These are phyloP conservation scores for Neurospora sp. DNA, from an alignment of 495 filamentous ascomycete species.

Conservation along the genomic window DNA sequence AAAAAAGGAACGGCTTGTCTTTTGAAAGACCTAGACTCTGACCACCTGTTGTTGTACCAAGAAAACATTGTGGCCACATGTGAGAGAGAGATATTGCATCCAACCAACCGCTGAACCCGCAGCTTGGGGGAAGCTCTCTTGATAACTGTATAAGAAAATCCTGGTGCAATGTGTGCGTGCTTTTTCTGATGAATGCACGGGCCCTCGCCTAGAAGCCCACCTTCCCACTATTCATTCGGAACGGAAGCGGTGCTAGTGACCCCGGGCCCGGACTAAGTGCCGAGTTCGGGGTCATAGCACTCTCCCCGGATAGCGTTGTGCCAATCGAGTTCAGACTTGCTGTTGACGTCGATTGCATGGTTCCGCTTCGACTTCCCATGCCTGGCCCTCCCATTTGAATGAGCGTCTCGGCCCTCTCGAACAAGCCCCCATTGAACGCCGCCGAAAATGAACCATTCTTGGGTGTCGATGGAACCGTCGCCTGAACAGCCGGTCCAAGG, in stretches of 20 bases:
- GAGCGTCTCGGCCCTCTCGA: conserved; percentile 62
- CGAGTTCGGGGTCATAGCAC: conserved; percentile 21
- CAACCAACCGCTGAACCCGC: not conserved
- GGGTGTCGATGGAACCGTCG: conserved; percentile 75
- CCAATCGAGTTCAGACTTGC: conserved; percentile 30
- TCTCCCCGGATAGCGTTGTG: conserved; percentile 27
- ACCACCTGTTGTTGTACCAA: not conserved
- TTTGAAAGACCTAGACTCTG: not conserved
- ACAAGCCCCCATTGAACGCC: conserved; percentile 60
- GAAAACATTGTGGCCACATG: not conserved
- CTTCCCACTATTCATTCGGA: conserved; percentile 18
- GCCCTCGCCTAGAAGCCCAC: conserved; percentile 17
- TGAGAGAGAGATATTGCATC: not conserved
- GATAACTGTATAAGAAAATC: not conserved
- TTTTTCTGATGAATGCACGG: not conserved
- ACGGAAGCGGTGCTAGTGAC: conserved; percentile 8
- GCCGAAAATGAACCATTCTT: conserved; percentile 54
- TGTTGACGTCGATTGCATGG: conserved; percentile 33
- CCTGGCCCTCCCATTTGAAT: conserved; percentile 46
- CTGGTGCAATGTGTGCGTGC: not conserved
- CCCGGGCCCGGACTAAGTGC: conserved; percentile 30
- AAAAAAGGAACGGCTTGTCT: not conserved
- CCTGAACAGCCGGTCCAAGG: conserved; percentile 77
- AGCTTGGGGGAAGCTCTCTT: not conserved
- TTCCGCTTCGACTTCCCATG: conserved; percentile 31